Evolutionary conservation across 176 grass and related monocot species (phyloP).

Genomic region (Lolium perenne): DNA sequence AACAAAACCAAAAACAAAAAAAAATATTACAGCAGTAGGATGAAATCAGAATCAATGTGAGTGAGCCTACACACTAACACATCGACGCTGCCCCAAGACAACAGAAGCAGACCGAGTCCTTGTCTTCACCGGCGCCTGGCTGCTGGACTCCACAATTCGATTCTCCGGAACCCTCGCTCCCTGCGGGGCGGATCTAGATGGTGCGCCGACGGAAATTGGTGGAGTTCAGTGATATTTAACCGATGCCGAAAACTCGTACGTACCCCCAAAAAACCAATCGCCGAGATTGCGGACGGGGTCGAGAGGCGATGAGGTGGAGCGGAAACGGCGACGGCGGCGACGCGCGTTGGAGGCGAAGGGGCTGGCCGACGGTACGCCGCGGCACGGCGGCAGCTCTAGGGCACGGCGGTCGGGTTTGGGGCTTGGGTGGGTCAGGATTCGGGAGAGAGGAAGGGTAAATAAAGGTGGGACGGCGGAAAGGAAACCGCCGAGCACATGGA

Average conservation of each 20-base stretch:
- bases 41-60: background rate
- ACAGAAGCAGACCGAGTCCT: conserved; percentile 8
- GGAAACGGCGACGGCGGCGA: background rate
- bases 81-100: background rate
- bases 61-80: background rate
- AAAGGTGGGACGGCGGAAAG: background rate
- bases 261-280: background rate
- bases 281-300: background rate
- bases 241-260: background rate
- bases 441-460: background rate
- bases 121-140: conserved; percentile 3
- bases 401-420: background rate
- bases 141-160: conserved; percentile 4
- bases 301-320: background rate
- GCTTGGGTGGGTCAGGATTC: background rate
- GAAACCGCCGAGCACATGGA: conserved; percentile 1
- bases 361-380: background rate
- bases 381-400: background rate
- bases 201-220: background rate
- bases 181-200: conserved; percentile 5
- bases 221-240: background rate
- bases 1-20: background rate
- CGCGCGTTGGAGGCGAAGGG: background rate
- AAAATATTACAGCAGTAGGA: background rate
- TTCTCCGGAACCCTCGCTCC: background rate